Evolutionary conservation across 1,284 basidiomycete genomes (phyloP), one percentile per base, ranked within the genome.

Genomic region (Retiboletus fuscus): DNA sequence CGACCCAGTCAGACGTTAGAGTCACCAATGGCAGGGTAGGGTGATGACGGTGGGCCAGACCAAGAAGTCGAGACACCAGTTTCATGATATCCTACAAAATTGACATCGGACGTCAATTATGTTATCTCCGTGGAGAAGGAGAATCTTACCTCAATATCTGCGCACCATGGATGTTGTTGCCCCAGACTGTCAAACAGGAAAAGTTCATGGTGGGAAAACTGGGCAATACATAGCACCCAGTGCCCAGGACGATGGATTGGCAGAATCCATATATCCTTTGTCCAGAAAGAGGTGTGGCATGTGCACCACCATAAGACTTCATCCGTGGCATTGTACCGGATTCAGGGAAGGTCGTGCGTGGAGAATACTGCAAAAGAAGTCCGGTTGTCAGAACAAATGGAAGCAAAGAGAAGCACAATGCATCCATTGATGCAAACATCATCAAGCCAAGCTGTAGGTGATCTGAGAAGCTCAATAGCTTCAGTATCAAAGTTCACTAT

Each of bases 401-500:
- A 26, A 5, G 66, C 57, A 44, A 60, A 64, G 1, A 75, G 64
- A 20, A 72, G 49, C 5, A 55, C 28, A 3, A 67, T 58, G 47
- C 74, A 75, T 10, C 64, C 55, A 4, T 75, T 73, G 51, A 75
- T 62, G 28, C 72, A 75, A 5, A 34, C 41, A 26, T 76, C 67
- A 24, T 73, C 71, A 20, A 75, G 43, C 7, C 66, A 61, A 11
- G 63, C 66, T 1, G 60, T 60, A 6, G 53, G 64, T 11, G 72
- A 70, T 20, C 15, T 30, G n/a, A 73, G 68, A 11, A 73, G 55
- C 10, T 30, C 12, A 5, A 73, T 63, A 11, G 69, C 62, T 11
- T 55, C 24, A 6, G 28, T 22, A n/a, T 73, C 41, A 15, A 74
- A 71, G 15, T 49, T 60, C 41, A 67, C 58, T 6, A 6, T 13